Base-by-base conservation (phyloP, 2,329 filamentous ascomycete species). In the Colletotrichum zoysiae region DNA sequence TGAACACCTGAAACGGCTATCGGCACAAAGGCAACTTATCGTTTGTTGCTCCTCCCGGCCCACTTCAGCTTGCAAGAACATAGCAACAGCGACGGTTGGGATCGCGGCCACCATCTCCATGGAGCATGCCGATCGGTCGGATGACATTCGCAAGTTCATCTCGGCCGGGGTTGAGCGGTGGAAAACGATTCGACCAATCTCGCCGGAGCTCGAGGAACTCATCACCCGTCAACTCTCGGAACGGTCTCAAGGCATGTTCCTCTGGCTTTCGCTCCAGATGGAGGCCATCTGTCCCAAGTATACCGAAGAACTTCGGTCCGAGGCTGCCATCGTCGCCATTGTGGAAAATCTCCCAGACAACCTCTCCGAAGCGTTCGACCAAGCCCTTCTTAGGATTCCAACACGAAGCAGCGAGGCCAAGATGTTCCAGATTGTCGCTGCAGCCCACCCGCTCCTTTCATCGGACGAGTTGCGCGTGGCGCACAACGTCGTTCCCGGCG, bases 41-140 rank as follows among this genome's bases (percentile, higher is more conserved):
- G 8, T 65, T 2, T 65, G 40, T 14, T 65, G 63, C 53, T 58
- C 63, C 1, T 48, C 53, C 9, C 53, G 30, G 12, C 53, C 63
- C 5, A 58, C 40, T 2, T 58, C 63, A 5, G 0, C 2, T 4
- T 50, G 30, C 33, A 57, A 58, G 20, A 11, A 1, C 5, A 8
- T 38, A 4, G 63, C 53, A 16, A 3, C 18, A 5, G 5, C 53
- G 3, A 50, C 8, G 3, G 3, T 65, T 3, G 7, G 12, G 3
- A 50, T 65, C 3, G 23, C 5, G 3, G 9, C n/a, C 2, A 59
- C 8, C 6, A 18, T 59, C 6, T 53, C 55, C 3, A 42, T 66
- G 33, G 63, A 66, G 20, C 33, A 30, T 16, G 55, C 14, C 2
- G 64, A 53, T 7, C 30, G 64, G 5, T 44, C 33, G 2, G 35